Evolutionary conservation across 1,284 basidiomycete genomes (phyloP).

Genomic region (Leccinum solheimii): DNA sequence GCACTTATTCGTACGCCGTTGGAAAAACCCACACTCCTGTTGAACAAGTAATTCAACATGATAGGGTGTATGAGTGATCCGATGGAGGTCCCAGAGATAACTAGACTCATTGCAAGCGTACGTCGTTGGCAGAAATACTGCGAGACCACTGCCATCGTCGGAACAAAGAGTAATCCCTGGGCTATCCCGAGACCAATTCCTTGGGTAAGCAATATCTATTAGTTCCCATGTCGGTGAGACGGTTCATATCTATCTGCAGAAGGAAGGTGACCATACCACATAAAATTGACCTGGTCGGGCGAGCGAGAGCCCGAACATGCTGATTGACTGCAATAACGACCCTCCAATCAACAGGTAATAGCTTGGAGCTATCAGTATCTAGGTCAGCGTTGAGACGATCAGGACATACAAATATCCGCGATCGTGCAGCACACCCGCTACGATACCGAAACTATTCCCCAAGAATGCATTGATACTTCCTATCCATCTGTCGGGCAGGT

Average conservation of each 20-base stretch:
- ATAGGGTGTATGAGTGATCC: slow-evolving; percentile 34
- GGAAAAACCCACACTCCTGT: slow-evolving; percentile 20
- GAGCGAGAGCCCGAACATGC: slow-evolving; percentile 33
- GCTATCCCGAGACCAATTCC: slow-evolving; percentile 36
- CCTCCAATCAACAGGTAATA: slow-evolving; percentile 32
- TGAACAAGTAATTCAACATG: slow-evolving; percentile 44
- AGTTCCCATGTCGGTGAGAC: neutral
- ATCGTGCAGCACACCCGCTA: slow-evolving; percentile 28
- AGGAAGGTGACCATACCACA: slow-evolving; percentile 17
- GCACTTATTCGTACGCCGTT: neutral
- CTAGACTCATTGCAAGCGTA: slow-evolving; percentile 37
- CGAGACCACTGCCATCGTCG: slow-evolving; percentile 32
- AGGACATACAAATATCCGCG: slow-evolving; percentile 34
- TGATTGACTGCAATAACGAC: slow-evolving; percentile 27
- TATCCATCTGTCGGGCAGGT: slow-evolving; percentile 29
- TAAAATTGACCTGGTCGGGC: slow-evolving; percentile 27
- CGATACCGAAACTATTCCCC: slow-evolving; percentile 3
- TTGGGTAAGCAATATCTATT: slow-evolving; percentile 38
- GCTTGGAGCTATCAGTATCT: slow-evolving; percentile 18
- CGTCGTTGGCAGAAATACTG: slow-evolving; percentile 37
- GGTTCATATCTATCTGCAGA: neutral
- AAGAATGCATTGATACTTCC: slow-evolving; percentile 31
- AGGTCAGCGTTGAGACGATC: neutral
- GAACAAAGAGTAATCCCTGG: slow-evolving; percentile 34
- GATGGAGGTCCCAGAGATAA: slow-evolving; percentile 35